Base-by-base conservation (phyloP, 2,329 filamentous ascomycete species). In the Ophioceras dolichostomum region DNA sequence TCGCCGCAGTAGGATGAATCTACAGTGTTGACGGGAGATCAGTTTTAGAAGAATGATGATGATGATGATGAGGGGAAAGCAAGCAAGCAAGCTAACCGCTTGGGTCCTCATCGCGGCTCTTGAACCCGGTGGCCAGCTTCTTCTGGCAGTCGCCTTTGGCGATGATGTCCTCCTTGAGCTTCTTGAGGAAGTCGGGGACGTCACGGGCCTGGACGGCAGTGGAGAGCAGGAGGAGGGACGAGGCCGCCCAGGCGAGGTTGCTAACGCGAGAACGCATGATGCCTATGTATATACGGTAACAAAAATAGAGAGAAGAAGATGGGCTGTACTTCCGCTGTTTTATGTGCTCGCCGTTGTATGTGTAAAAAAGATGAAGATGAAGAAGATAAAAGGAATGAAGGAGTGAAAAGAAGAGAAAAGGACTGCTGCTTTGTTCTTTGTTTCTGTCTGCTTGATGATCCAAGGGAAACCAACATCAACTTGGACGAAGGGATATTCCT, bases 1-100 rank as follows among this genome's bases (percentile, higher is more conserved):
- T 68, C 64, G 18, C 59, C 61, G 45, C 64, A 68, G 50, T 68
- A 68, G 9, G 51, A 50, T 37, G 46, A 54, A 9, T 43, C 48
- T 52, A 34, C 13, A 5, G 5, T 2, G 13, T 14, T 17, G 10
- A 10, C n/a, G n/a, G n/a, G n/a, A n/a, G n/a, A n/a, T n/a, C n/a
- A n/a, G 6, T 21, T 37, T 8, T 10, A 33, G 18, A 30, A 33
- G 8, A 28, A 33, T 27, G 10, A 20, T 19, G n/a, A n/a, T n/a
- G n/a, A n/a, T n/a, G n/a, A n/a, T n/a, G n/a, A n/a, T n/a, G n/a
- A n/a, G n/a, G n/a, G 13, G 14, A 17, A 10, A n/a, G 9, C 24
- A 27, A 27, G 24, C 9, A 16, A 13, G 21, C 17, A 10, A n/a
- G 26, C 42, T 20, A 40, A 52, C 50, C 43, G 38, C 50, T 47